Base-by-base conservation (phyloP, 1,284 basidiomycete species). In the Cryptococcus depauperatus region DNA sequence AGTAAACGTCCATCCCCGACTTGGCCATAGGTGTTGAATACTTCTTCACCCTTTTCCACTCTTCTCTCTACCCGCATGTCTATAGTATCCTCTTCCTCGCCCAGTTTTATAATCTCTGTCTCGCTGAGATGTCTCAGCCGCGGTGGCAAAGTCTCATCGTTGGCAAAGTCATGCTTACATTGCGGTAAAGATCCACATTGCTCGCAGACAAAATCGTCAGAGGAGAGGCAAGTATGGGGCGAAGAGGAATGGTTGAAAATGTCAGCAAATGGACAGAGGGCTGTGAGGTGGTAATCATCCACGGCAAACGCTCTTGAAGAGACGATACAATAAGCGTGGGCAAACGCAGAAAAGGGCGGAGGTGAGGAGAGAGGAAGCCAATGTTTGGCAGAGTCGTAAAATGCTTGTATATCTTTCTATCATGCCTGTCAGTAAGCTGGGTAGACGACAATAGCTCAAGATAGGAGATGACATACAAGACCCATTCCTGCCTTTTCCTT, bases 221-320 rank as follows among this genome's bases (percentile, higher is more conserved):
- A 84, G 79, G 88, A 61, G 35, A 57, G 55, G 4, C 55, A 55
- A 6, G 60, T 63, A 35, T 65, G 57, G 1, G 52, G 40, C 1
- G 7, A n/a, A 7, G 56, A 52, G 14, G 54, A 52, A 47, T 95
- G 90, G 68, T 95, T 92, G 73, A 93, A 88, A 79, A 81, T 77
- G 68, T 93, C 90, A 23, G 89, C 88, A 50, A 92, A 78, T 1
- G 90, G 89, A 11, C 91, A 86, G 78, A 96, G 84, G 1, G 84
- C 79, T 18, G 91, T 74, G 1, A 82, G 81, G 66, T 92, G 87
- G 65, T 82, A 91, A 4, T 81, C 76, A 65, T 95, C 90, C 43
- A 92, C 80, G 43, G 86, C 72, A 70, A 96, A 96, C 0, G 90
- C 84, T 32, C 90, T 77, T 3, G 88, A 88, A 9, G 82, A 84